A percentile compares a stretch with the other conserved stretches of the same genome.
phyloP scores from a whole-genome alignment of 2,329 filamentous ascomycete genomes.

The Gaeumannomyces sp. region DNA sequence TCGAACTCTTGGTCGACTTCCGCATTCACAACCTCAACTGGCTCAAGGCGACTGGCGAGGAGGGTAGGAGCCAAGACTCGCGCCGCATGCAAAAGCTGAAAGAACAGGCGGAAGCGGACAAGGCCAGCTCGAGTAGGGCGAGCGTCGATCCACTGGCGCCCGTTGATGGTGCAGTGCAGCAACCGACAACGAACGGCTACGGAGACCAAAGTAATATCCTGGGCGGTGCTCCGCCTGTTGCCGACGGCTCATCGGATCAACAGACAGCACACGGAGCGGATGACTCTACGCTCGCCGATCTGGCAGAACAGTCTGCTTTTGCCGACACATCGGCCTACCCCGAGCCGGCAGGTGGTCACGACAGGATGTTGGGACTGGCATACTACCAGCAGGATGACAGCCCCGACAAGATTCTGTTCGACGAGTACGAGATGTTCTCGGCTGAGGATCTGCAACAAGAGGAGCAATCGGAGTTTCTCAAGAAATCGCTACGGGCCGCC shows the following conservation, averaged over 20 bases:
- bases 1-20: slow-evolving; percentile 88
- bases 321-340: slow-evolving; percentile 35
- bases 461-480: slow-evolving; percentile 45
- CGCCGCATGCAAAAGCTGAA: slow-evolving; percentile 51
- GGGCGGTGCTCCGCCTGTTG: slow-evolving; percentile 12
- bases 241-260: slow-evolving; percentile 13
- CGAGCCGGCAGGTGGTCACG: slow-evolving; percentile 37
- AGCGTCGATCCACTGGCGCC: not conserved
- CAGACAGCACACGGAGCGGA: slow-evolving; percentile 6
- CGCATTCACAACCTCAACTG: slow-evolving; percentile 80
- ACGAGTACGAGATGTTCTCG: slow-evolving; percentile 49
- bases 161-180: slow-evolving; percentile 13
- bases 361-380: slow-evolving; percentile 50
- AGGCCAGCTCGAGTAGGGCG: slow-evolving; percentile 33
- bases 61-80: slow-evolving; percentile 50
- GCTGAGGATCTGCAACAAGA: slow-evolving; percentile 35
- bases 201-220: slow-evolving; percentile 30
- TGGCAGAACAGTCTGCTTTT: slow-evolving; percentile 21
- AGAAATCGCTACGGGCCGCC: slow-evolving; percentile 46
- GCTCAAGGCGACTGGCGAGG: slow-evolving; percentile 58
- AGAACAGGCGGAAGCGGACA: slow-evolving; percentile 50
- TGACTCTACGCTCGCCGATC: not conserved
- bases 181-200: slow-evolving; percentile 21
- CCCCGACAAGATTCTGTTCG: slow-evolving; percentile 52
- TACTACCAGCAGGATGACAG: slow-evolving; percentile 56